Evolutionary conservation across 2,329 filamentous ascomycete genomes (phyloP).

Genomic region (Phaeomoniella chlamydospora): DNA sequence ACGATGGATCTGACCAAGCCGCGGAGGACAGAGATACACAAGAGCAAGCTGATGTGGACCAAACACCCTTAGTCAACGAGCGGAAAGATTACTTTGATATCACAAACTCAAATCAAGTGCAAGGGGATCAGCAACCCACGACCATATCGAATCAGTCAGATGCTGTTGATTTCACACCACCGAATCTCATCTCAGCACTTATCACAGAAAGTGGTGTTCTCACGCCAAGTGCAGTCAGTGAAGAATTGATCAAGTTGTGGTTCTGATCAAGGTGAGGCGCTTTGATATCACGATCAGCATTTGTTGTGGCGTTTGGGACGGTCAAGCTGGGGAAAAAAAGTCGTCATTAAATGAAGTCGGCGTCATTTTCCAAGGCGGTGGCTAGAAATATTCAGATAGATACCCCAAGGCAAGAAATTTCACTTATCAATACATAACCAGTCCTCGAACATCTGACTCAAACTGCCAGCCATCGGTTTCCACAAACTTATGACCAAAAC

Average conservation of each 20-base stretch:
- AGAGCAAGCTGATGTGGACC: neutral
- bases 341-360: too few relatives aligned
- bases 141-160: conserved; percentile 12
- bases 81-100: conserved; percentile 1
- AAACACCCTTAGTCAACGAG: neutral
- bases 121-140: conserved; percentile 1
- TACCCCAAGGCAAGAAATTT: too few relatives aligned
- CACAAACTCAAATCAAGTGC: neutral
- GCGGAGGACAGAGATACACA: conserved; percentile 9
- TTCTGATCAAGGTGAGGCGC: conserved; percentile 25
- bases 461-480: too few relatives aligned
- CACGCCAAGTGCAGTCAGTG: conserved; percentile 49
- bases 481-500: too few relatives aligned
- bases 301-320: too few relatives aligned
- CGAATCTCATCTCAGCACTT: conserved; percentile 47
- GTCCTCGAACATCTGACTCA: too few relatives aligned
- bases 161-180: conserved; percentile 37
- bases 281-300: too few relatives aligned
- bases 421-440: too few relatives aligned
- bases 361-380: too few relatives aligned
- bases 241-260: conserved; percentile 52
- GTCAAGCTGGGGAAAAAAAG: too few relatives aligned
- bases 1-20: conserved; percentile 24
- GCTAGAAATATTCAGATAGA: too few relatives aligned
- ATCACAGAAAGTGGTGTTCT: conserved; percentile 52